A percentile compares a stretch with the other conserved stretches of the same genome.
Conservation (phyloP, 331 rosid genomes). For the Spiraea crenata region DNA sequence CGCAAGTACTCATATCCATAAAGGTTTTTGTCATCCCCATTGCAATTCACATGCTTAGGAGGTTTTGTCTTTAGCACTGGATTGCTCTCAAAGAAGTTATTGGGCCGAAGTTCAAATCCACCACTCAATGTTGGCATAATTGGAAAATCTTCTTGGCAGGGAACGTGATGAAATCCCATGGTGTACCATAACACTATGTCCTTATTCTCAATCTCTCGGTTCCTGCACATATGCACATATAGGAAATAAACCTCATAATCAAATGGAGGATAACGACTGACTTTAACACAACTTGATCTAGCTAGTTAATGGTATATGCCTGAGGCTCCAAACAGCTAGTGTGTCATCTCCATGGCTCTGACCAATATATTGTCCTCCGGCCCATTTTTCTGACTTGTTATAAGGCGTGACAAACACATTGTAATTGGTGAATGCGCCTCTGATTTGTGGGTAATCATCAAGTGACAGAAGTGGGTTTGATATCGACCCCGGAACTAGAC, state of each 20-base stretch:
- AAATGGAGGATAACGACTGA: background rate
- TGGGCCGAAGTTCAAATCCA: constrained; percentile 57
- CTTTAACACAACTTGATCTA: background rate
- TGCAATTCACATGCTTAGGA: constrained; percentile 28
- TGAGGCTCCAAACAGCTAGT: constrained; percentile 47
- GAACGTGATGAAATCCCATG: constrained; percentile 57
- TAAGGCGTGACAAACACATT: constrained; percentile 76
- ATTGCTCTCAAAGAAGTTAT: constrained; percentile 60
- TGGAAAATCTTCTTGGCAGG: constrained; percentile 57
- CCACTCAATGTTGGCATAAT: constrained; percentile 57
- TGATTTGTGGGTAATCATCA: constrained; percentile 60
- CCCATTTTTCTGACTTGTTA: constrained; percentile 67
- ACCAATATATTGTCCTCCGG: constrained; percentile 57
- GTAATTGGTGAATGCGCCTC: constrained; percentile 58
- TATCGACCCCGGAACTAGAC: constrained; percentile 43
- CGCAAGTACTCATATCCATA: too few species aligned
- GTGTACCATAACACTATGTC: constrained; percentile 60
- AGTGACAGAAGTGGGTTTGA: constrained; percentile 33
- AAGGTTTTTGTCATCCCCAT: too few species aligned
- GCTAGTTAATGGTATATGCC: constrained; percentile 6
- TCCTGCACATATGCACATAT: background rate
- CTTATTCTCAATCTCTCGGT: constrained; percentile 48
- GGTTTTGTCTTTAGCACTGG: constrained; percentile 47
- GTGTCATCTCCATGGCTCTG: constrained; percentile 65
- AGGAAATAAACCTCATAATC: too few species aligned